Evolutionary conservation across 441 rosid genomes (phyloP).

Genomic region (Erodium texanum): DNA sequence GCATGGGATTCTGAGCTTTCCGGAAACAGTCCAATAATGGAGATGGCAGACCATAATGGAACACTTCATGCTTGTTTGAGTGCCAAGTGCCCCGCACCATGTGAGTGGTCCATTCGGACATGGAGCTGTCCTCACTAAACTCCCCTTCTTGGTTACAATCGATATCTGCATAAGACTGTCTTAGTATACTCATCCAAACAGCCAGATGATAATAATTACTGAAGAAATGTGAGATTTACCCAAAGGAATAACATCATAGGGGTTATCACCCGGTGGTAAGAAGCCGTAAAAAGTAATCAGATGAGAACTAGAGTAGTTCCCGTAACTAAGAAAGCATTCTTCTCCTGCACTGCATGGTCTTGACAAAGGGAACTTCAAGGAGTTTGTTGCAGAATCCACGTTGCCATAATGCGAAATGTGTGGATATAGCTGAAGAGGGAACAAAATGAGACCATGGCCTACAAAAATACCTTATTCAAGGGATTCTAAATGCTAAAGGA

Average conservation of each 20-base stretch:
- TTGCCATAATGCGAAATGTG: slow-evolving; percentile 79
- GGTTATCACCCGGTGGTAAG: slow-evolving; percentile 68
- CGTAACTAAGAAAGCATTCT: slow-evolving; percentile 83
- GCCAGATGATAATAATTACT: not conserved
- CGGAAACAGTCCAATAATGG: slow-evolving; percentile 61
- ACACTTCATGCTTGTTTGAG: slow-evolving; percentile 51
- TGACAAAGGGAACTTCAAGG: slow-evolving; percentile 66
- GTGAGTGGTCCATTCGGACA: slow-evolving; percentile 48
- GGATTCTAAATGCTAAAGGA: not conserved
- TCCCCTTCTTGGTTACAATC: slow-evolving; percentile 22
- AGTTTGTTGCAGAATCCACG: slow-evolving; percentile 47
- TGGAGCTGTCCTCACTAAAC: slow-evolving; percentile 24
- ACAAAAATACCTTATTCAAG: not conserved
- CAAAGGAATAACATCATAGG: slow-evolving; percentile 65
- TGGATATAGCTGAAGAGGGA: slow-evolving; percentile 46
- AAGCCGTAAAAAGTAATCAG: slow-evolving; percentile 82
- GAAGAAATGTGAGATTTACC: slow-evolving; percentile 39
- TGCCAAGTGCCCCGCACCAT: slow-evolving; percentile 95
- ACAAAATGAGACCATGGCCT: slow-evolving; percentile 12
- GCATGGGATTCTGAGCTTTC: slow-evolving; percentile 9
- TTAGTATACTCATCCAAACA: slow-evolving; percentile 11
- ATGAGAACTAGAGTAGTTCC: slow-evolving; percentile 74
- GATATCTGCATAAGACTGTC: slow-evolving; percentile 44
- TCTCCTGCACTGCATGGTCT: slow-evolving; percentile 65
- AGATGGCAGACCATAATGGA: slow-evolving; percentile 74